A percentile compares a stretch with the other conserved stretches of the same genome.
phyloP scores from a whole-genome alignment of 306 rosid genomes.

The Vachellia collinsii region DNA sequence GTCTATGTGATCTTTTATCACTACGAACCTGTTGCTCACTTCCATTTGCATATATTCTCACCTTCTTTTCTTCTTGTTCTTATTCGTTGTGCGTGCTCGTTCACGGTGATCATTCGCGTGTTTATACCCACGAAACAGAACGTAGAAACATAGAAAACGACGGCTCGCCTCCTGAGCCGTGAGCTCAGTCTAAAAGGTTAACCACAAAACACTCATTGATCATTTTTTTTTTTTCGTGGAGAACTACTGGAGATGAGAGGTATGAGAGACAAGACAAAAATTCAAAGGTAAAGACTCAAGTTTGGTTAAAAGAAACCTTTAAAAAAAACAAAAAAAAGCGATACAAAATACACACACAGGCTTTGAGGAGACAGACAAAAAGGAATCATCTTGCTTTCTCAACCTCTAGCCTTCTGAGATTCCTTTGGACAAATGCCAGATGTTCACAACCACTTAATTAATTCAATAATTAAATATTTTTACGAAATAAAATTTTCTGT shows the following conservation, averaged over 20 bases:
- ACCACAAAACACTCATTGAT: not conserved
- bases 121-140: not conserved
- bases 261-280: not conserved
- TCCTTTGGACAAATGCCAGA: not conserved
- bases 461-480: too few relatives aligned
- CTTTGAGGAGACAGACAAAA: not conserved
- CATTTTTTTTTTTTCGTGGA: too few relatives aligned
- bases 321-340: too few relatives aligned
- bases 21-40: conserved; percentile 55
- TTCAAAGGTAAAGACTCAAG: too few relatives aligned
- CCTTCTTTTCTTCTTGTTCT: not conserved
- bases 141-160: not conserved
- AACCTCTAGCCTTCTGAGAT: not conserved
- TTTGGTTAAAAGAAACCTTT: too few relatives aligned
- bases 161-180: not conserved
- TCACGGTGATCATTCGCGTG: not conserved
- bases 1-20: conserved; percentile 43
- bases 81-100: not conserved
- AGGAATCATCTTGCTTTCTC: not conserved
- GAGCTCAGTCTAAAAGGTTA: not conserved
- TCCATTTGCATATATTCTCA: conserved; percentile 43
- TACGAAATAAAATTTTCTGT: too few relatives aligned
- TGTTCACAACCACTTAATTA: too few relatives aligned
- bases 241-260: not conserved
- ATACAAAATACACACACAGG: too few relatives aligned